Evolutionary conservation across 768 basidiomycete species (phyloP), one percentile per base, ranked within the genome.

Genomic region (Lentinula raphanica): DNA sequence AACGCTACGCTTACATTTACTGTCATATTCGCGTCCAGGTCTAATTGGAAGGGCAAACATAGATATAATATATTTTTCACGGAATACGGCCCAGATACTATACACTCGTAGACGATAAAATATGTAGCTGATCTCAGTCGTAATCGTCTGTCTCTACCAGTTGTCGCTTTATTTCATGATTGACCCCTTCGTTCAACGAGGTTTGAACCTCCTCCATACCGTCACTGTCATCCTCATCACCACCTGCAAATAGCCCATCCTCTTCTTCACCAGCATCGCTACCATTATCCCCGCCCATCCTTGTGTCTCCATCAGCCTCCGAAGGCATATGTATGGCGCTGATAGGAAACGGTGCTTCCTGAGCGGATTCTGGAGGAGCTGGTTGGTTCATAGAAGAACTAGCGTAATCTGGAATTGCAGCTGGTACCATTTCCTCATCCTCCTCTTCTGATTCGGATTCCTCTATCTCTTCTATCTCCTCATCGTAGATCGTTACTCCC

Each of bases 71-170:
- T n/a, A n/a, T n/a, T n/a, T n/a, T n/a, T n/a, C n/a, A n/a, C n/a
- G n/a, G n/a, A n/a, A n/a, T n/a, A n/a, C n/a, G n/a, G n/a, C n/a
- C n/a, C n/a, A n/a, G 62, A 38, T 58, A 35, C 13, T 5, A 72
- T 69, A 65, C 63, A 69, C 63, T 40, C n/a, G 15, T 71, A 73
- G 57, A 66, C 32, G 29, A 46, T 56, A 29, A 17, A 11, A 5
- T 8, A 48, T 2, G 46, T 63, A 66, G 38, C 54, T 60, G 66
- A 29, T 2, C 38, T 68, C 74, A 90, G 68, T 92, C 90, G 61
- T 93, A 93, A 65, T 93, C 91, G 61, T 93, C 90, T 64, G 92
- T 91, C 67, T 93, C 91, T 2, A 91, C 86, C 49, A 92, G 72
- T 69, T 92, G 91, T 39, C 91, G 79, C 68, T 90, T 91, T 50